Conservation (phyloP, 495 filamentous ascomycete genomes). For the Glonium stellatum region DNA sequence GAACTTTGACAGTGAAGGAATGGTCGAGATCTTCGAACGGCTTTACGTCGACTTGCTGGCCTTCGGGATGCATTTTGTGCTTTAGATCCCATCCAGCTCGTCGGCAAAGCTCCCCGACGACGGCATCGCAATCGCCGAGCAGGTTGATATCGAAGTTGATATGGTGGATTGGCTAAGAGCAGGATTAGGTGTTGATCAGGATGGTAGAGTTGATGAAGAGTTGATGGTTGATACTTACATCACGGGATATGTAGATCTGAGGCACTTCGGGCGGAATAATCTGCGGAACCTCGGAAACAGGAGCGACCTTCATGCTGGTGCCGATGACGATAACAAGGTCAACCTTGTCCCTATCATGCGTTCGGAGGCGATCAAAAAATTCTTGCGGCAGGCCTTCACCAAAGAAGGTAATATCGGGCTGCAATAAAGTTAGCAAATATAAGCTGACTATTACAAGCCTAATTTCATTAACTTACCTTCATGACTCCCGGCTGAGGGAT, state of each 20-base stretch:
- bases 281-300: slow-evolving; percentile 83
- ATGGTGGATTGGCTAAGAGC: slow-evolving; percentile 63
- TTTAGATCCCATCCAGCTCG: slow-evolving; percentile 77
- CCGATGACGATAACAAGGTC: slow-evolving; percentile 97
- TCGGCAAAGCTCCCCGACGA: slow-evolving; percentile 82
- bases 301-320: slow-evolving; percentile 91
- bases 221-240: slow-evolving; percentile 48
- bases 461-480: slow-evolving; percentile 56
- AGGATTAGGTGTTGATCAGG: slow-evolving; percentile 1
- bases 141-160: slow-evolving; percentile 94
- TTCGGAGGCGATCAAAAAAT: slow-evolving; percentile 72
- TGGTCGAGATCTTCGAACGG: slow-evolving; percentile 16
- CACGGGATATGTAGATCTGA: slow-evolving; percentile 89
- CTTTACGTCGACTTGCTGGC: slow-evolving; percentile 22
- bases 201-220: neutral
- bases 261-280: slow-evolving; percentile 72
- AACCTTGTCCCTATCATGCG: slow-evolving; percentile 69
- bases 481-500: slow-evolving; percentile 75
- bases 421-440: neutral
- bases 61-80: slow-evolving; percentile 72
- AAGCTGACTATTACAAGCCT: slow-evolving; percentile 21
- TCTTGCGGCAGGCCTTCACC: slow-evolving; percentile 79
- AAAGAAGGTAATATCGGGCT: slow-evolving; percentile 95
- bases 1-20: slow-evolving; percentile 14
- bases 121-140: slow-evolving; percentile 85